Percentiles rank a stretch among this genome's conserved stretches.
These are phyloP conservation scores for Pleurotus pulmonarius DNA, from an alignment of 768 basidiomycete species.

Conservation along the genomic window DNA sequence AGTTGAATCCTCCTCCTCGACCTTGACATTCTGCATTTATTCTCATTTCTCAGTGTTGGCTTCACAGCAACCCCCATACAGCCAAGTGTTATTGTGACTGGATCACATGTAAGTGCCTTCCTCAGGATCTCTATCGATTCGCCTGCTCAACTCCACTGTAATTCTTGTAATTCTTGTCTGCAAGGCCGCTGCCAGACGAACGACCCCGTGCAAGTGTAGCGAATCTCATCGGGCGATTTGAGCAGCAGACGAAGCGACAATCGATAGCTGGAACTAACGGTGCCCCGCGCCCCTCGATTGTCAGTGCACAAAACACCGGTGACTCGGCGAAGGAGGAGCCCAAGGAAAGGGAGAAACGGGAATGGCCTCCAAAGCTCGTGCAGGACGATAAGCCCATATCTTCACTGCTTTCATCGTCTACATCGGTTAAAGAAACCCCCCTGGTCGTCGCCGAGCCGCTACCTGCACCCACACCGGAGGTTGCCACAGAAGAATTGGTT, in stretches of 20 bases:
- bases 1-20: neutral
- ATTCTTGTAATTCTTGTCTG: neutral
- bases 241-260: constrained; percentile 73
- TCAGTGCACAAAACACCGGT: constrained; percentile 57
- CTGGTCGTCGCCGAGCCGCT: neutral
- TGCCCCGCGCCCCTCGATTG: constrained; percentile 52
- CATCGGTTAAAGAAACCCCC: constrained; percentile 15
- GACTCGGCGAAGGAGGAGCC: constrained; percentile 65
- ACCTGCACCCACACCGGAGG: neutral
- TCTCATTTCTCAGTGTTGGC: too few species aligned
- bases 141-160: neutral
- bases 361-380: constrained; percentile 68
- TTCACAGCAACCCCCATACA: neutral
- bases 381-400: constrained; percentile 30
- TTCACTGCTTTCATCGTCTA: constrained; percentile 29
- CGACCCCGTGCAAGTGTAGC: constrained; percentile 83
- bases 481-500: neutral
- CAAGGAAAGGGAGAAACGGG: constrained; percentile 71
- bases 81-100: constrained; percentile 7
- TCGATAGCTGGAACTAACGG: constrained; percentile 26
- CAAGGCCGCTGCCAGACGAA: constrained; percentile 85
- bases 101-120: constrained; percentile 12
- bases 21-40: too few species aligned
- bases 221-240: constrained; percentile 87
- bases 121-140: constrained; percentile 13